A percentile compares a stretch with the other conserved stretches of the same genome.
phyloP scores from a whole-genome alignment of 2,329 filamentous ascomycete genomes.

The Botrytis galanthina region DNA sequence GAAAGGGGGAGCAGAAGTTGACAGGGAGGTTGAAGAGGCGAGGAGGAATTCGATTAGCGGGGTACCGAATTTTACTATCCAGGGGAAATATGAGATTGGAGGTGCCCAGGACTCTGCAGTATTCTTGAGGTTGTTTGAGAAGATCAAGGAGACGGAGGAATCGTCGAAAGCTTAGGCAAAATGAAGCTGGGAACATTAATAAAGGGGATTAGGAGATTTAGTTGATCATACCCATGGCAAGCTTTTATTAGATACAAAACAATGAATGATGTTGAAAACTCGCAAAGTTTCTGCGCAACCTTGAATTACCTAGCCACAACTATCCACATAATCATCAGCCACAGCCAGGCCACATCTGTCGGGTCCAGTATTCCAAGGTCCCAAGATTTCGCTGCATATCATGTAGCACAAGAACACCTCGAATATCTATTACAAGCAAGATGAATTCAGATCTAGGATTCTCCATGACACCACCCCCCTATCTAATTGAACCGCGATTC shows the following conservation, averaged over 20 bases:
- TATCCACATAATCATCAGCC: neutral
- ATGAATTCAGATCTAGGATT: neutral
- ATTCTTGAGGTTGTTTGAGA: constrained; percentile 65
- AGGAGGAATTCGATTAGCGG: constrained; percentile 55
- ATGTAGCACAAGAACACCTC: neutral
- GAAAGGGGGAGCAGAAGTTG: constrained; percentile 49
- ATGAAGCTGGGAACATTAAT: neutral
- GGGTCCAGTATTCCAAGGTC: too few species aligned
- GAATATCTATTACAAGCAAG: neutral
- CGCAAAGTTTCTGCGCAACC: neutral
- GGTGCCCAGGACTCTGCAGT: constrained; percentile 69
- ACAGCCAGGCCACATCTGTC: neutral
- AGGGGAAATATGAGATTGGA: constrained; percentile 63
- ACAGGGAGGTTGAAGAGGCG: constrained; percentile 38
- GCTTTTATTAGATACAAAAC: neutral
- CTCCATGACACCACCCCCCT: too few species aligned
- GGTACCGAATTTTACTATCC: constrained; percentile 74
- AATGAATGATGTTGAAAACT: neutral
- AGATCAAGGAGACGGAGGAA: constrained; percentile 43
- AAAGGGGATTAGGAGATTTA: neutral
- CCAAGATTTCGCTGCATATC: neutral
- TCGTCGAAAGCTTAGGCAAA: constrained; percentile 24
- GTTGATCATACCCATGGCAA: neutral
- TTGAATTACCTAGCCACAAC: neutral
- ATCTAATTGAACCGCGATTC: neutral